Percentiles rank a stretch among this genome's conserved stretches.
Evolutionary conservation across 2,329 filamentous ascomycete species (phyloP).

Genomic region (Claviceps spartinae): DNA sequence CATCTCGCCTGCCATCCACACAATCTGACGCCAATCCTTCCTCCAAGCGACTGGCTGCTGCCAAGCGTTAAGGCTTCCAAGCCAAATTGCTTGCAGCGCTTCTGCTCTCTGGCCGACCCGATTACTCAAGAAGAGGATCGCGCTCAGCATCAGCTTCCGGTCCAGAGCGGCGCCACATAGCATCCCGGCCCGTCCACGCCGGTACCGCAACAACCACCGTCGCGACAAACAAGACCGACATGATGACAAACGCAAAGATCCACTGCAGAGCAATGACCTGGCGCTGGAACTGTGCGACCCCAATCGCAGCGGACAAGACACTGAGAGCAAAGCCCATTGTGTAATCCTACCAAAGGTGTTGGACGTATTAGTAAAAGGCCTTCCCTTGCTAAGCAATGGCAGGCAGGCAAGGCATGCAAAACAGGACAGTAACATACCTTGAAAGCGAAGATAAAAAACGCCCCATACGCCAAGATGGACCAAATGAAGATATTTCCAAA

Average conservation of each 20-base stretch:
- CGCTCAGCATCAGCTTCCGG: constrained; percentile 39
- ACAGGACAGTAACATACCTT: constrained; percentile 35
- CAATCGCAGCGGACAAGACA: constrained; percentile 59
- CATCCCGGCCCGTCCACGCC: constrained; percentile 44
- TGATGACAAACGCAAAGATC: constrained; percentile 84
- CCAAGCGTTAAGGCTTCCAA: too few relatives aligned
- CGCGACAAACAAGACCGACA: constrained; percentile 57
- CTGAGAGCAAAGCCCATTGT: constrained; percentile 70
- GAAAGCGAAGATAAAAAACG: constrained; percentile 60
- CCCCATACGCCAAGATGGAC: constrained; percentile 63
- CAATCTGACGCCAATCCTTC: too few relatives aligned
- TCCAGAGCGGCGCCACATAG: constrained; percentile 32
- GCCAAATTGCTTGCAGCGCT: too few relatives aligned
- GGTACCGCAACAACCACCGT: constrained; percentile 54
- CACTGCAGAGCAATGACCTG: constrained; percentile 72
- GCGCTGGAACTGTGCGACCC: constrained; percentile 61
- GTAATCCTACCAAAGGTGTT: constrained; percentile 34
- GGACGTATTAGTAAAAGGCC: not conserved
- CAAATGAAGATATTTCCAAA: constrained; percentile 82
- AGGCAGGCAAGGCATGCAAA: not conserved
- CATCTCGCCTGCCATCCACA: too few relatives aligned
- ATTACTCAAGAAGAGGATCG: constrained; percentile 43
- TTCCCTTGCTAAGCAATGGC: not conserved
- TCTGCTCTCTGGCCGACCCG: too few relatives aligned
- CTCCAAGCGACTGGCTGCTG: too few relatives aligned